phyloP scores from a whole-genome alignment of 2,329 filamentous ascomycete species.

The Daldinia eschscholtzii region DNA sequence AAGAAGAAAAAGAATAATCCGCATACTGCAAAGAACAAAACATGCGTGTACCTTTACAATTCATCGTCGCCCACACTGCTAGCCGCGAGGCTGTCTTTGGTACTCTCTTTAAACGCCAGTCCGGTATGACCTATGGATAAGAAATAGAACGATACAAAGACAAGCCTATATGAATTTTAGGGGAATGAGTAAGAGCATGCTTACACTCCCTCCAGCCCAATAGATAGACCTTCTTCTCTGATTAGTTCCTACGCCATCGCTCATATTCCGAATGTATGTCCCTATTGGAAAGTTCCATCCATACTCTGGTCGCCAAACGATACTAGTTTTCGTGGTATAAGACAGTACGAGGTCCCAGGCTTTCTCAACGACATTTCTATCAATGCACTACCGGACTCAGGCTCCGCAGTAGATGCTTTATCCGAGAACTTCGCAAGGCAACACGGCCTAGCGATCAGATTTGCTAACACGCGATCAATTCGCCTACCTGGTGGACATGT shows the following conservation, averaged over 20 bases:
- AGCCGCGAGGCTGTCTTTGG: not conserved
- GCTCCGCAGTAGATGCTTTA: not conserved
- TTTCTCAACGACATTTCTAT: not conserved
- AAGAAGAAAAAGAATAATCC: not conserved
- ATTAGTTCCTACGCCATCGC: not conserved
- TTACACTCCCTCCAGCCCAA: constrained; percentile 3
- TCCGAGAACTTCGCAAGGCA: not conserved
- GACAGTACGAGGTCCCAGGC: not conserved
- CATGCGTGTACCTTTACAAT: not conserved
- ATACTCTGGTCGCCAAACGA: not conserved
- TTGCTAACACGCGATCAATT: not conserved
- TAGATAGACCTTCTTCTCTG: not conserved
- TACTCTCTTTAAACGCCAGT: not conserved
- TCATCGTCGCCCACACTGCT: not conserved
- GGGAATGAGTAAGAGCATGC: not conserved
- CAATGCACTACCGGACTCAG: not conserved
- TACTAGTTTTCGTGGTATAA: not conserved
- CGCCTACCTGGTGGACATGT: not conserved
- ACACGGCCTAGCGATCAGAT: not conserved
- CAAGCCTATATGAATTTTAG: not conserved
- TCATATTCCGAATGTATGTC: too few species aligned
- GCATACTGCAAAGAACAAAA: not conserved
- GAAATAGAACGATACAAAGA: constrained; percentile 2
- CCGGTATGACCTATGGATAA: constrained; percentile 1
- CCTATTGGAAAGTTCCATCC: too few species aligned